Percentiles rank a stretch among this genome's conserved stretches.
Evolutionary conservation across 768 basidiomycete species (phyloP).

Genomic region (Lactifluus volemus): DNA sequence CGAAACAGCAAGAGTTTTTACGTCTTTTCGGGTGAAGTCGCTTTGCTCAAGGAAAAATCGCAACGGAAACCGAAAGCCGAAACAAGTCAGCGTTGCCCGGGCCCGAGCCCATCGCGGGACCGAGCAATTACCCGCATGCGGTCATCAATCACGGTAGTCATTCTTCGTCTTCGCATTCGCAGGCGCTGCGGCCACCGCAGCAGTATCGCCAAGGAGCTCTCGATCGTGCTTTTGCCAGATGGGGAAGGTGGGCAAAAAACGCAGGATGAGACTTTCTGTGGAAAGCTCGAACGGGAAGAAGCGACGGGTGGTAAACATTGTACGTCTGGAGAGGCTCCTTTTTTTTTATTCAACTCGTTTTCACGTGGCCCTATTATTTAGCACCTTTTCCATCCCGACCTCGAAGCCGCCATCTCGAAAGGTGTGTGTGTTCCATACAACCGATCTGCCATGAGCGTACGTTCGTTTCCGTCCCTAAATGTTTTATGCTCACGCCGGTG

Average conservation of each 20-base stretch:
- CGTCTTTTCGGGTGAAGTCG: conserved; percentile 82
- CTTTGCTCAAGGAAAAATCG: conserved; percentile 67
- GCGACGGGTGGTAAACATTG: conserved; percentile 60
- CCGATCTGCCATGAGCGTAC: conserved; percentile 82
- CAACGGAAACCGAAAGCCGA: conserved; percentile 19
- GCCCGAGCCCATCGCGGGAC: conserved; percentile 17
- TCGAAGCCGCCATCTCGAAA: conserved; percentile 52
- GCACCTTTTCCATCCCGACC: conserved; percentile 62
- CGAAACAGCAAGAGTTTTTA: conserved; percentile 91
- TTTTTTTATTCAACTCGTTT: neutral
- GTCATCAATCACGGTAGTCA: neutral
- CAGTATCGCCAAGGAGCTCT: conserved; percentile 43
- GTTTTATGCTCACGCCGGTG: neutral
- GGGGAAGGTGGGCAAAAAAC: conserved; percentile 24
- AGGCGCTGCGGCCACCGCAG: conserved; percentile 21
- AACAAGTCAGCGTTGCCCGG: conserved; percentile 15
- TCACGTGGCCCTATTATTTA: conserved; percentile 22
- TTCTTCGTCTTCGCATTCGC: neutral
- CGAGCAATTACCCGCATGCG: conserved; percentile 14
- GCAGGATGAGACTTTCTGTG: conserved; percentile 2
- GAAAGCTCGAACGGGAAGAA: conserved; percentile 42
- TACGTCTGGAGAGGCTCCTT: conserved; percentile 25
- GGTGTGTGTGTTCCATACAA: conserved; percentile 87
- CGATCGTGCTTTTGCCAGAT: conserved; percentile 39
- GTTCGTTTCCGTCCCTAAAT: conserved; percentile 22